A percentile compares a stretch with the other conserved stretches of the same genome.
Evolutionary conservation across 2,329 filamentous ascomycete genomes (phyloP).

Genomic region (Cryphonectria carpinicola): DNA sequence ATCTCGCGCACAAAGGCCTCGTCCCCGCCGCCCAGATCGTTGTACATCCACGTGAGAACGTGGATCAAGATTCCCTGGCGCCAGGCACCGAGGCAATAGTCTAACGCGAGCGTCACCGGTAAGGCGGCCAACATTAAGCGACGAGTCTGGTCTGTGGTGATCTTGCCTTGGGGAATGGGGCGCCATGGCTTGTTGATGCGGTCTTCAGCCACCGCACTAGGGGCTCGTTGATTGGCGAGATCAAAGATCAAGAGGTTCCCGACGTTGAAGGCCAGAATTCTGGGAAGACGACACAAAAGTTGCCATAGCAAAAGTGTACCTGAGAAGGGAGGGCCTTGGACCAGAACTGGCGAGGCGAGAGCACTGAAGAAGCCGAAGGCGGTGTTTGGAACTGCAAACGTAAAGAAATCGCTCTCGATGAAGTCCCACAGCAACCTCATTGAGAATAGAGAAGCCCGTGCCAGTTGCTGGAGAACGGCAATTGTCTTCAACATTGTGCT

Average conservation of each 20-base stretch:
- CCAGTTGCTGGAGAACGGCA: not conserved
- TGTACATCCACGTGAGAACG: slow-evolving; percentile 35
- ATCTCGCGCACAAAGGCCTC: slow-evolving; percentile 31
- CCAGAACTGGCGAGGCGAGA: slow-evolving; percentile 22
- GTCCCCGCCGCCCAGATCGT: slow-evolving; percentile 35
- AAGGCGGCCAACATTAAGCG: slow-evolving; percentile 15
- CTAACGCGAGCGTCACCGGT: slow-evolving; percentile 35
- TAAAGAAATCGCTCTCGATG: slow-evolving; percentile 34
- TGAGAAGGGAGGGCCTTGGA: not conserved
- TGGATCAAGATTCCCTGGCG: slow-evolving; percentile 32
- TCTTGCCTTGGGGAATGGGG: slow-evolving; percentile 32
- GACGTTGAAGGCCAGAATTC: slow-evolving; percentile 32
- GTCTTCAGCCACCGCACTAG: slow-evolving; percentile 25
- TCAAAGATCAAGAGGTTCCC: slow-evolving; percentile 18
- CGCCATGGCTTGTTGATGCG: slow-evolving; percentile 29
- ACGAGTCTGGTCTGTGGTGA: slow-evolving; percentile 35
- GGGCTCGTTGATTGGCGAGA: slow-evolving; percentile 23
- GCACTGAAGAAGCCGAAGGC: slow-evolving; percentile 39
- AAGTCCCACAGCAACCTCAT: slow-evolving; percentile 32
- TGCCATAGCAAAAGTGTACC: not conserved
- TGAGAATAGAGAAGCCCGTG: not conserved
- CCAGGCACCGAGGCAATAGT: slow-evolving; percentile 32
- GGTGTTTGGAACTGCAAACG: slow-evolving; percentile 36
- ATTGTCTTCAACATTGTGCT: not conserved
- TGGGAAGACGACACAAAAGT: slow-evolving; percentile 26